A percentile compares a stretch with the other conserved stretches of the same genome.
These are phyloP conservation scores for Fibroporia radiculosa DNA, from an alignment of 768 basidiomycete species.

Conservation along the genomic window DNA sequence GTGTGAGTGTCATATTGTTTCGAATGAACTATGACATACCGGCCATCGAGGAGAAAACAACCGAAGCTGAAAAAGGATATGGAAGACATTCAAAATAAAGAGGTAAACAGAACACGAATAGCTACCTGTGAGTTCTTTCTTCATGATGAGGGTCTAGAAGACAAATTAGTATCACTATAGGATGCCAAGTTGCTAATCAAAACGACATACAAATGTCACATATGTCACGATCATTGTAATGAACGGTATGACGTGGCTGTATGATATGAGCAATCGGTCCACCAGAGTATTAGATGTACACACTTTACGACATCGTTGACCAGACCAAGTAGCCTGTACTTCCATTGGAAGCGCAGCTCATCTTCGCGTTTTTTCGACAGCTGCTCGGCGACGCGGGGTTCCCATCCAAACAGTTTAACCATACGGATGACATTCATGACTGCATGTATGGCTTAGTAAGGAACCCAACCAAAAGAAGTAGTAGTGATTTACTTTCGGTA, in stretches of 20 bases:
- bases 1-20: background rate
- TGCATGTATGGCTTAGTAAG: constrained; percentile 31
- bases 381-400: constrained; percentile 39
- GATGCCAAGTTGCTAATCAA: no score
- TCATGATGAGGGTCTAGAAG: constrained; percentile 33
- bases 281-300: constrained; percentile 16
- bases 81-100: constrained; percentile 19
- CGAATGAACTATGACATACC: constrained; percentile 6
- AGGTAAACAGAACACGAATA: constrained; percentile 28
- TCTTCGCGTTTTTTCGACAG: constrained; percentile 52
- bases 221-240: constrained; percentile 61
- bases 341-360: constrained; percentile 51
- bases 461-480: constrained; percentile 16
- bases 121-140: constrained; percentile 27
- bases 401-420: constrained; percentile 44
- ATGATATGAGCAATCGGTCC: background rate
- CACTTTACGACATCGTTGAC: constrained; percentile 38
- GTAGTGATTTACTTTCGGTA: constrained; percentile 27
- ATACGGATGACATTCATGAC: constrained; percentile 34
- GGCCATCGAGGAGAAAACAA: constrained; percentile 33
- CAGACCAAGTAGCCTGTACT: constrained; percentile 42
- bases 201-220: constrained; percentile 41
- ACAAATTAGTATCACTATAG: no score
- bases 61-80: constrained; percentile 21
- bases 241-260: constrained; percentile 53